Conservation (phyloP, 257 asterid species). For the Plantago major region DNA sequence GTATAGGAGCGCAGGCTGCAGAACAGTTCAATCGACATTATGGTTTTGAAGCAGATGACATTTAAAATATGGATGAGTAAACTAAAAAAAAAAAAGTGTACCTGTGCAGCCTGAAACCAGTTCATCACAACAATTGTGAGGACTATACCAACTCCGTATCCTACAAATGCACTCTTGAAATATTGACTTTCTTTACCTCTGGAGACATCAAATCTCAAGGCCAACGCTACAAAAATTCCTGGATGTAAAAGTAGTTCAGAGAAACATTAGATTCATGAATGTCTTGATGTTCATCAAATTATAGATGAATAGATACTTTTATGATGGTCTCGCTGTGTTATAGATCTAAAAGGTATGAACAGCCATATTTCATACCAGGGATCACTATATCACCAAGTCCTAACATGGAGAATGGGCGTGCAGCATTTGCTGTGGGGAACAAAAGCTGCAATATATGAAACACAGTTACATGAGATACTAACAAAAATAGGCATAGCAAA, state of each 20-base stretch:
- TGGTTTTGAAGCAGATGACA: background rate
- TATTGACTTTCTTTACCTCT: constrained; percentile 74
- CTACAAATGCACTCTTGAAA: constrained; percentile 86
- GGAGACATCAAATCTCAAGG: constrained; percentile 87
- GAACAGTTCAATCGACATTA: constrained; percentile 9
- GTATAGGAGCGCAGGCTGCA: constrained; percentile 90
- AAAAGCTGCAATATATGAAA: constrained; percentile 59
- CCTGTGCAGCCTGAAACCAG: constrained; percentile 99
- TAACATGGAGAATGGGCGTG: constrained; percentile 96
- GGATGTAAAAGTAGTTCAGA: constrained; percentile 20
- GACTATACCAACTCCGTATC: constrained; percentile 66
- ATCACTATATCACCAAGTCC: constrained; percentile 99
- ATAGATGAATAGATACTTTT: too few relatives aligned
- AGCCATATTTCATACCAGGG: constrained; percentile 55
- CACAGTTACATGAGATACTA: constrained; percentile 10
- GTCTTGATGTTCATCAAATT: too few relatives aligned
- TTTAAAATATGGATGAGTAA: background rate
- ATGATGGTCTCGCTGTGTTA: background rate
- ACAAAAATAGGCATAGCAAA: constrained; percentile 2
- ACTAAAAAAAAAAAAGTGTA: constrained; percentile 17
- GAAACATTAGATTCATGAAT: too few relatives aligned
- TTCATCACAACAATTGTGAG: constrained; percentile 84
- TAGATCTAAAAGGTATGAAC: background rate
- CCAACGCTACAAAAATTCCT: constrained; percentile 98
- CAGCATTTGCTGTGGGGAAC: constrained; percentile 78